Evolutionary conservation across 805 yeast genomes (phyloP).

Genomic region (Zygosaccharomyces bisporus): DNA sequence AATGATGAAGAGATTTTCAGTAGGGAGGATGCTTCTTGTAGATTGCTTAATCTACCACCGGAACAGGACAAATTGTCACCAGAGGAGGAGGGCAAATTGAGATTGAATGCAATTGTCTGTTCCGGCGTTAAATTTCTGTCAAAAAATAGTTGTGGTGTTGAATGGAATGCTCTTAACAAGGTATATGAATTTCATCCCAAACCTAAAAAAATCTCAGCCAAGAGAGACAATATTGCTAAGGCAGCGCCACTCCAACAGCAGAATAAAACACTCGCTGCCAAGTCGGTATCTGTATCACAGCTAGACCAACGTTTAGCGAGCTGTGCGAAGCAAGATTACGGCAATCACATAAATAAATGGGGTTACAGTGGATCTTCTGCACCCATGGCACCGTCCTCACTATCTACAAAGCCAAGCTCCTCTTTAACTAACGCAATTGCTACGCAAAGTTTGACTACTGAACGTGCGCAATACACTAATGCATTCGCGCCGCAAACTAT

Average conservation of each 20-base stretch:
- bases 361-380: constrained; percentile 37
- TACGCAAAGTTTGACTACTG: not conserved
- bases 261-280: not conserved
- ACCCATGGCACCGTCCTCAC: constrained; percentile 30
- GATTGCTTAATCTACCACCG: constrained; percentile 21
- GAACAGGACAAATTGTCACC: constrained; percentile 9
- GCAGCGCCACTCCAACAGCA: not conserved
- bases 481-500: not conserved
- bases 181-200: constrained; percentile 6
- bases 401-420: constrained; percentile 28
- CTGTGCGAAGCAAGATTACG: constrained; percentile 3
- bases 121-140: constrained; percentile 19
- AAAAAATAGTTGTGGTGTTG: constrained; percentile 20
- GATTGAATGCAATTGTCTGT: constrained; percentile 18
- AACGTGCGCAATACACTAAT: not conserved
- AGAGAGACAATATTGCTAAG: not conserved
- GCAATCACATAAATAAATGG: constrained; percentile 11
- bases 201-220: not conserved
- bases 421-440: constrained; percentile 9
- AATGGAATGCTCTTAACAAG: constrained; percentile 16
- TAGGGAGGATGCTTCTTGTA: constrained; percentile 17
- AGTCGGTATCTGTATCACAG: constrained; percentile 15
- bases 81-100: constrained; percentile 13
- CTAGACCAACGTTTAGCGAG: constrained; percentile 14
- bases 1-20: constrained; percentile 41